Conservation (phyloP, 139 green algal genomes). For the Mychonastes homosphaera region DNA sequence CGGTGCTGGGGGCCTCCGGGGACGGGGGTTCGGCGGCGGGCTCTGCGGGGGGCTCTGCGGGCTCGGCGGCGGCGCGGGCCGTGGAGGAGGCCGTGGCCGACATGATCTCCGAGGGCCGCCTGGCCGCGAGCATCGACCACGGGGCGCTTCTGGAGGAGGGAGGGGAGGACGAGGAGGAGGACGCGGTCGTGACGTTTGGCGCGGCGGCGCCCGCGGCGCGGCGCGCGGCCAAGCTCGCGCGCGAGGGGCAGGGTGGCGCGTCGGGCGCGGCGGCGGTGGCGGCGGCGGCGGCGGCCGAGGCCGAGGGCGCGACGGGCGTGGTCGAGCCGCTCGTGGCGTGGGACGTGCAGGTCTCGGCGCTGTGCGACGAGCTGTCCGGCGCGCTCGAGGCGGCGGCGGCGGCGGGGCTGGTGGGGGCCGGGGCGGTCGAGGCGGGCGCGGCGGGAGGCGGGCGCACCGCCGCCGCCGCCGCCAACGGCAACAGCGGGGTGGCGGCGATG, state of each 20-base stretch:
- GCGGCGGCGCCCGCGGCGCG: not conserved
- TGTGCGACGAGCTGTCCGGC: slow-evolving; percentile 45
- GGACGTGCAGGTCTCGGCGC: slow-evolving; percentile 60
- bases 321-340: slow-evolving; percentile 58
- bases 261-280: not conserved
- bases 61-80: slow-evolving; percentile 16
- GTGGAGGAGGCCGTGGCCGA: slow-evolving; percentile 73
- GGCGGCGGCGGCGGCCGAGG: not conserved
- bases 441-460: not conserved
- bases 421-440: not conserved
- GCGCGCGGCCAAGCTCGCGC: not conserved
- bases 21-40: not conserved
- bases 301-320: not conserved
- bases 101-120: slow-evolving; percentile 73
- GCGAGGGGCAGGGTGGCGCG: not conserved
- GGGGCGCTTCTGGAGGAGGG: slow-evolving; percentile 31
- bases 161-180: not conserved
- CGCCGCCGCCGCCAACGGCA: not conserved
- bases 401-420: too few relatives aligned
- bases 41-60: not conserved
- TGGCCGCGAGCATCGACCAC: slow-evolving; percentile 77
- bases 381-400: slow-evolving; percentile 22
- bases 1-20: not conserved
- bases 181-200: not conserved
- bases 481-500: not conserved